A percentile compares a stretch with the other conserved stretches of the same genome.
Evolutionary conservation across 129 eudicot species (phyloP).

Genomic region (Ambrosia trifida): DNA sequence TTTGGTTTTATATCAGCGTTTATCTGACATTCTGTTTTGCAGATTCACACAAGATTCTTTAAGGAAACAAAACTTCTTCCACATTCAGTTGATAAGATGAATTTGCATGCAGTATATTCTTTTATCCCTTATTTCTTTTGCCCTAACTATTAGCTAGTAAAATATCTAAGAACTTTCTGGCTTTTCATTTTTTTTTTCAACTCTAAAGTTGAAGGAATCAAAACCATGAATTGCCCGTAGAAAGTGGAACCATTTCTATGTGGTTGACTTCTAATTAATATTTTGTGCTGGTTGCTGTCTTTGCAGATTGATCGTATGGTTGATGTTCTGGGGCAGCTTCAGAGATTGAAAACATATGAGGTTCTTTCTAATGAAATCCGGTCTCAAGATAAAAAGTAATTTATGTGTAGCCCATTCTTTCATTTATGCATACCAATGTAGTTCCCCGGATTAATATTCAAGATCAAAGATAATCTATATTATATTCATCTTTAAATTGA

Average conservation of each 20-base stretch:
- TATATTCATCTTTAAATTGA: neutral
- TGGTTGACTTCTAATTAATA: conserved; percentile 7
- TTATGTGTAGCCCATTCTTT: conserved; percentile 18
- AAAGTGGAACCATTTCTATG: neutral
- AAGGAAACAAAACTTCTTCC: conserved; percentile 46
- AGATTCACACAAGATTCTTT: conserved; percentile 55
- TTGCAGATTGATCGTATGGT: conserved; percentile 60
- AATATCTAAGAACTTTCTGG: neutral
- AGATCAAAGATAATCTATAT: conserved; percentile 45
- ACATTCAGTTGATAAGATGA: conserved; percentile 48
- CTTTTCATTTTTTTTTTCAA: conserved; percentile 10
- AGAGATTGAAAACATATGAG: conserved; percentile 56
- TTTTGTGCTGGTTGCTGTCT: conserved; percentile 6
- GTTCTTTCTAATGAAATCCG: conserved; percentile 42
- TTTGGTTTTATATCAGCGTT: conserved; percentile 12
- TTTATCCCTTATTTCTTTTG: conserved; percentile 16
- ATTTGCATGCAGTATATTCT: conserved; percentile 46
- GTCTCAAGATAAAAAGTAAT: conserved; percentile 49
- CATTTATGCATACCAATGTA: conserved; percentile 46
- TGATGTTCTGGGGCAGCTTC: conserved; percentile 47
- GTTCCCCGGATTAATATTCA: conserved; percentile 27
- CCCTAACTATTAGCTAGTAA: conserved; percentile 4
- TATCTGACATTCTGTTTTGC: conserved; percentile 39
- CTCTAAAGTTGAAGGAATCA: neutral
- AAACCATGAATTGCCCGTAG: neutral